Evolutionary conservation across 768 basidiomycete species (phyloP), one percentile per base, ranked within the genome.

Genomic region (Boletus barrowsii): DNA sequence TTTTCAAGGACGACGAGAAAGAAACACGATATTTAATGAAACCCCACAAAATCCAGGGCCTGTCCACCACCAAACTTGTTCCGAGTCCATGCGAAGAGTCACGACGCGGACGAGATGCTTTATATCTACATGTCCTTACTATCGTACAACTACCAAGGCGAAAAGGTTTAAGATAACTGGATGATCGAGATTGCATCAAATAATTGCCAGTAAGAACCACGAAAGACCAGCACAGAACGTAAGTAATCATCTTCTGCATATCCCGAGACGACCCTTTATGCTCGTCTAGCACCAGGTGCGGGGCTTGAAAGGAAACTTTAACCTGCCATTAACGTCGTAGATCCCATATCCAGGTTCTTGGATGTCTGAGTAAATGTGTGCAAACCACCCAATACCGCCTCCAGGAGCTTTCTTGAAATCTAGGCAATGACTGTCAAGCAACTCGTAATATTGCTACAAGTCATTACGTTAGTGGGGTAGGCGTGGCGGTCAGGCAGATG

Each of bases 341-440:
- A 90, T 80, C 6, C 88, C 88, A 62, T 90, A 90, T 15, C 88
- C 88, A 17, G 83, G 82, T 47, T 77, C 78, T 67, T 82, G 78
- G 55, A 68, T 55, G 62, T 89, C 89, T 2, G 83, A 82, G 62
- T 89, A 90, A 49, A 90, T 84, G 64, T 90, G 89, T 24, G 86
- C 86, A 61, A 91, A 91, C 89, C 88, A 91, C 11, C 88, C 87
- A 36, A 90, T 72, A 20, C 87, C 87, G 18, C 87, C 87, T 4
- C 79, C 79, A 24, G 69, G 56, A 26, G 80, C 79, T 0, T 58
- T 62, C 69, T 90, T 90, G 62, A 90, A 75, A 60, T 82, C 75
- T 11, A 72, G 60, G 62, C 88, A 90, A 50, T 86, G 79, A 1
- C 73, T 64, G 58, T 91, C 86, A 14, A 90, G 78, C 13, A 90